Evolutionary conservation across 441 rosid genomes (phyloP).

Genomic region (Melastoma candidum): DNA sequence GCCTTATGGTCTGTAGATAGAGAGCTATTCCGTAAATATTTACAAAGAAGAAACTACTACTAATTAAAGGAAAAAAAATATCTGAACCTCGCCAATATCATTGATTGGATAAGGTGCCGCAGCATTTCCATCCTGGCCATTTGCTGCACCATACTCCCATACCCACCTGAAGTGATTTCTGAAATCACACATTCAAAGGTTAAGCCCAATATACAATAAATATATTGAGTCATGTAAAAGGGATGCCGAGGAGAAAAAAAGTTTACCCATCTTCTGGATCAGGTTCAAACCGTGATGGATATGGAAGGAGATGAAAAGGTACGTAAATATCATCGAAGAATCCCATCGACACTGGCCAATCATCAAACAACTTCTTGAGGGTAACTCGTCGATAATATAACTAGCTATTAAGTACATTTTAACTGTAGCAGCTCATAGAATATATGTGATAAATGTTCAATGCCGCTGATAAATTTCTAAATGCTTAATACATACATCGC

Average conservation of each 20-base stretch:
- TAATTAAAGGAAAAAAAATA: conserved; percentile 1
- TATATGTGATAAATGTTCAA: not conserved
- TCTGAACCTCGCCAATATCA: conserved; percentile 47
- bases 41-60: conserved; percentile 1
- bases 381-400: not conserved
- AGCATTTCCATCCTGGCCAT: conserved; percentile 3
- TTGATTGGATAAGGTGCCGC: conserved; percentile 32
- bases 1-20: conserved; percentile 42
- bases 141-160: conserved; percentile 34
- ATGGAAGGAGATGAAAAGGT: conserved; percentile 50
- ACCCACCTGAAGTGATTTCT: conserved; percentile 67
- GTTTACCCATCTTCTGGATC: conserved; percentile 47
- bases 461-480: not conserved
- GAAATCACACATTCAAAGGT: conserved; percentile 11
- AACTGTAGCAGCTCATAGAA: not conserved
- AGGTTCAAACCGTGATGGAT: conserved; percentile 37
- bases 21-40: not conserved
- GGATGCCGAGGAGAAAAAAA: conserved; percentile 5
- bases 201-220: not conserved
- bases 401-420: not conserved
- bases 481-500: conserved; percentile 40
- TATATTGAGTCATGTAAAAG: not conserved
- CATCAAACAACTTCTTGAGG: conserved; percentile 4
- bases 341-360: conserved; percentile 77
- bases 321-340: conserved; percentile 82